phyloP scores from a whole-genome alignment of 2,329 filamentous ascomycete genomes.

The Keithomyces neogunnii region DNA sequence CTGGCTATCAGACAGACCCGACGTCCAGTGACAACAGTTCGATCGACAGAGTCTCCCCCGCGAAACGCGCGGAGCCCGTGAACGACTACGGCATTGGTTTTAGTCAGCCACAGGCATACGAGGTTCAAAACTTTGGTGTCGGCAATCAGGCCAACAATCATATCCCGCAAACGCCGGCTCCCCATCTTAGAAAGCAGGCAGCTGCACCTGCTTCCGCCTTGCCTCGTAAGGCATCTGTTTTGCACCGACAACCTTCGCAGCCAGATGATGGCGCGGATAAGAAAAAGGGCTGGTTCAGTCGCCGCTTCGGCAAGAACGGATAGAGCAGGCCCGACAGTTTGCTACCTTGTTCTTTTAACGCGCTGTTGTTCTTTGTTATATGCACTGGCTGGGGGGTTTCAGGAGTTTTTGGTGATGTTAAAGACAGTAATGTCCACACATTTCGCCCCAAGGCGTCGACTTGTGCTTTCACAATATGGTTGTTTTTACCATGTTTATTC shows the following conservation, averaged over 20 bases:
- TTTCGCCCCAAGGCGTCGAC: not conserved
- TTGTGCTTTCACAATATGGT: not conserved
- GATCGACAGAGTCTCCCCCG: slow-evolving; percentile 61
- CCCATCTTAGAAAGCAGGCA: slow-evolving; percentile 9
- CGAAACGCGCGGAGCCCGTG: slow-evolving; percentile 42
- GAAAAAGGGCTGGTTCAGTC: slow-evolving; percentile 83
- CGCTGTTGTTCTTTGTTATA: not conserved
- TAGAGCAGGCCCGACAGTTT: not conserved
- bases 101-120: slow-evolving; percentile 33
- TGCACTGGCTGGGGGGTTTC: not conserved
- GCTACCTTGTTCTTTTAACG: not conserved
- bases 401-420: not conserved
- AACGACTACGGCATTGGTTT: slow-evolving; percentile 60
- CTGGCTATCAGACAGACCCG: slow-evolving; percentile 76
- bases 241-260: slow-evolving; percentile 3
- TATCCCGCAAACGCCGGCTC: slow-evolving; percentile 16
- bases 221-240: slow-evolving; percentile 20
- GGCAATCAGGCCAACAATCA: slow-evolving; percentile 17
- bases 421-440: not conserved
- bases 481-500: not conserved
- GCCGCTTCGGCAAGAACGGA: slow-evolving; percentile 61
- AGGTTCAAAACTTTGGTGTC: slow-evolving; percentile 30
- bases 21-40: slow-evolving; percentile 87
- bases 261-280: slow-evolving; percentile 45
- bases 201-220: slow-evolving; percentile 12